Evolutionary conservation across 169 alveolate species (phyloP), one percentile per base, ranked within the genome.

Genomic region (Cryptosporidium ubiquitum): DNA sequence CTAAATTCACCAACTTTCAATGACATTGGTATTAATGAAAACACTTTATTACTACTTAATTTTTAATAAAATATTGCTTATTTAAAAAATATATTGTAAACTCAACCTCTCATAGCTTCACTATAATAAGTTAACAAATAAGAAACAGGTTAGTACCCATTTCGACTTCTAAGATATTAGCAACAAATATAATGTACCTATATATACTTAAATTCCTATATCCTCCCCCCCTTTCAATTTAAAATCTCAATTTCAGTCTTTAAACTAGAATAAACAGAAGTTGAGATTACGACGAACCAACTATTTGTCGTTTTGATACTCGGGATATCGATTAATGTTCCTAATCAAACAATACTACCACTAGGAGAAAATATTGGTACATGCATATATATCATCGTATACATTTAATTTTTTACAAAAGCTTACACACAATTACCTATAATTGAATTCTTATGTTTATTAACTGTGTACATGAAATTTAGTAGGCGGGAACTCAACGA

Each of bases 1-100:
- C 51, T 40, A 16, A 44, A 58, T 79, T 61, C 68, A n/a, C 79
- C 89, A n/a, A 64, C 35, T 61, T 79, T 79, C 9, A 61, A n/a
- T 31, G 75, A 35, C 1, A 39, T 64, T 23, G 89, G 89, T 4
- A 58, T 79, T 39, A 52, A 44, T 35, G 79, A 58, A 14, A 79
- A 35, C 39, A 29, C 68, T 10, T 23, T 79, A 26, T 26, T 79
- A 42, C 49, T 79, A 9, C 49, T 79, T 20, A 37, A 73, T 55
- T 23, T 73, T 16, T 73, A 33, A 51, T 29, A 7, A 68, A 29
- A n/a, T n/a, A 68, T 37, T 20, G 6, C 79, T 49, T 20, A 49
- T 49, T 39, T 35, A 33, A 3, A 58, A 29, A 10, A n/a, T 55
- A 55, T 55, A 23, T 55, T 55, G 20, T 20, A 6, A 47, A 47